Evolutionary conservation across 192 early-diverging fungal genomes (phyloP), one percentile per base, ranked within the genome.

Genomic region (Coemansia sp.): DNA sequence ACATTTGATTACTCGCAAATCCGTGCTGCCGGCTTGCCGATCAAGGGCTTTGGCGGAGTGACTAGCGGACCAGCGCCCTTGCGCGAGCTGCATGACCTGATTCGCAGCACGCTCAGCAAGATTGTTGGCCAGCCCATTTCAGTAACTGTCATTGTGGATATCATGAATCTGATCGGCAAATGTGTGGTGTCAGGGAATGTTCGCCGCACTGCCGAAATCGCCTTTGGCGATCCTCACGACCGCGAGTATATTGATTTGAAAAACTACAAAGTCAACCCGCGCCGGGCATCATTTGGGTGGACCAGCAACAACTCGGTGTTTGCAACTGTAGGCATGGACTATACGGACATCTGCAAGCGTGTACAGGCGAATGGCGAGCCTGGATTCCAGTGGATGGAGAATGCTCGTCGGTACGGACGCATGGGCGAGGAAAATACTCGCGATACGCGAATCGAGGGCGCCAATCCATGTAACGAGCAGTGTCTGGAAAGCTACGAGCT

Each of bases 241-340:
- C 38, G 48, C 15, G 77, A 80, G 49, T 81, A 76, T 48, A 46
- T 81, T n/a, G 66, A 80, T 17, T 47, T 81, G 7, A 81, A 81
- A 46, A 76, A 80, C 53, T 81, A 81, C 65, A 40, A 62, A 17
- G 46, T 55, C 3, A 81, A 81, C 48, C 80, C 80, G 32, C 76
- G 71, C 21, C 52, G 80, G 6, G 53, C 62, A 20, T 66, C 59
- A 12, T 80, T 50, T 20, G 80, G 80, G 4, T 81, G 80, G 80
- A 80, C 76, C 1, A 69, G 65, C 38, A 81, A 81, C 64, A 81
- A 81, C 47, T 81, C 80, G 23, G 66, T 81, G 30, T 74, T 80
- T 45, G 56, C 66, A 36, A 45, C 31, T 1, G 20, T 75, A 6
- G 80, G 80, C 15, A 76, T 81, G 66, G 59, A 76, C 52, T 81